These are phyloP conservation scores for Porphyrellus cyaneotinctus DNA, from an alignment of 768 basidiomycete species.

Conservation along the genomic window DNA sequence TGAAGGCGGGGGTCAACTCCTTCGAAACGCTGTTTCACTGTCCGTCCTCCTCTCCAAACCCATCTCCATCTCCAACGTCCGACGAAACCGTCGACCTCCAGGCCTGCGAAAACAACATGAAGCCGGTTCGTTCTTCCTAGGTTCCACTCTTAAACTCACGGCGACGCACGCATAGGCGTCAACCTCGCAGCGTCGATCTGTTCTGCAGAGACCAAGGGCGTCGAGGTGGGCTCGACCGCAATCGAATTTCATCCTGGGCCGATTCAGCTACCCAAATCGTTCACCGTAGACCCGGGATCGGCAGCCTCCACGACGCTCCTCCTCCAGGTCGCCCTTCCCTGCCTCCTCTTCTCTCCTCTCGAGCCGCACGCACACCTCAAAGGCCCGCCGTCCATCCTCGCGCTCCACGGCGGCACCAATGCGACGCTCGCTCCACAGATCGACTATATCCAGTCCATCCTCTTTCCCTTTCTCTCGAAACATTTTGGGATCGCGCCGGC, in stretches of 20 bases:
- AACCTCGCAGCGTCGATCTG: conserved; percentile 61
- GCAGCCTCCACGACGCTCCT: conserved; percentile 71
- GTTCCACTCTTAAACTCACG: neutral
- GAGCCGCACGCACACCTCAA: neutral
- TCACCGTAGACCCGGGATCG: conserved; percentile 47
- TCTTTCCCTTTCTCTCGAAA: conserved; percentile 62
- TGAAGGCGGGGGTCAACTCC: conserved; percentile 66
- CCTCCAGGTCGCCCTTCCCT: conserved; percentile 67
- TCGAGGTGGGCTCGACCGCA: conserved; percentile 46
- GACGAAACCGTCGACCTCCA: conserved; percentile 52
- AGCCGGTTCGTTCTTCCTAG: conserved; percentile 41
- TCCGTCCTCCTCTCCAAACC: conserved; percentile 63
- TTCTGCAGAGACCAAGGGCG: conserved; percentile 51
- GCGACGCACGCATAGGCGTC: conserved; percentile 42
- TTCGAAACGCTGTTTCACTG: conserved; percentile 64
- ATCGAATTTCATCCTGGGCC: conserved; percentile 56
- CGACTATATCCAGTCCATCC: conserved; percentile 62
- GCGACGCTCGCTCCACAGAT: conserved; percentile 69
- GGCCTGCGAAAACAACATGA: conserved; percentile 73
- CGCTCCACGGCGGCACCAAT: conserved; percentile 69
- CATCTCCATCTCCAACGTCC: conserved; percentile 57
- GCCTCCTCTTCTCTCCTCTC: conserved; percentile 52
- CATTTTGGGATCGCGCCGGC: conserved; percentile 47
- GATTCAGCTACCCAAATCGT: conserved; percentile 39
- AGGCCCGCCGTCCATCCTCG: conserved; percentile 41